Evolutionary conservation across 352 stramenopile species (phyloP).

Genomic region (Phytophthora macrochlamydospora): DNA sequence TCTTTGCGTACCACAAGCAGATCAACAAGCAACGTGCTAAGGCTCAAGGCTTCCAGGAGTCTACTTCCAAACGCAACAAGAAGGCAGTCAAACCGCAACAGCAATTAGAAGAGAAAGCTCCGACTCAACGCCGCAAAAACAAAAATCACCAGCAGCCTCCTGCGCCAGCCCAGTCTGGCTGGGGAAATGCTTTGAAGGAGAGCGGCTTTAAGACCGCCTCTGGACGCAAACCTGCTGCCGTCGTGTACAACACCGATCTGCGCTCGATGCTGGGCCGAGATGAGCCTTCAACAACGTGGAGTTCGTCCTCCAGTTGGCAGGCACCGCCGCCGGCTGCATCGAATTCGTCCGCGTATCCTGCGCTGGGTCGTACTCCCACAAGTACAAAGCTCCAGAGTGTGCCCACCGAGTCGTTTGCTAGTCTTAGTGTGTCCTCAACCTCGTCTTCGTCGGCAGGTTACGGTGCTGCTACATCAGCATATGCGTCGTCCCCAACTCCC

Average conservation of each 20-base stretch:
- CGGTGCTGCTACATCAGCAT: conserved; percentile 29
- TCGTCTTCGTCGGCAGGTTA: conserved; percentile 41
- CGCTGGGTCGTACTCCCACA: conserved; percentile 32
- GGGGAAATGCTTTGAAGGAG: conserved; percentile 75
- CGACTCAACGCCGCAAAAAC: conserved; percentile 14
- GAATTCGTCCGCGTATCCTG: conserved; percentile 23
- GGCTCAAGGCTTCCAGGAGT: conserved; percentile 50
- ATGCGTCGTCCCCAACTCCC: conserved; percentile 39
- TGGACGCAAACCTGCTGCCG: conserved; percentile 41
- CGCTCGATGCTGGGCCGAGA: conserved; percentile 48
- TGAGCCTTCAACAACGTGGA: conserved; percentile 50
- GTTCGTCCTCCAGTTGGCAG: conserved; percentile 61
- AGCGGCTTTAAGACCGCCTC: conserved; percentile 43
- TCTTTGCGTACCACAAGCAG: conserved; percentile 69
- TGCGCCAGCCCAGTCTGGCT: conserved; percentile 53
- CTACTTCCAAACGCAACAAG: conserved; percentile 53
- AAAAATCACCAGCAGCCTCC: conserved; percentile 39
- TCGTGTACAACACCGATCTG: conserved; percentile 69
- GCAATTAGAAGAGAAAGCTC: conserved; percentile 25
- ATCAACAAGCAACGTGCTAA: conserved; percentile 41
- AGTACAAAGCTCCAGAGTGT: conserved; percentile 74
- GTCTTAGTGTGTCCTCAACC: conserved; percentile 38
- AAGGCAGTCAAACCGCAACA: conserved; percentile 33
- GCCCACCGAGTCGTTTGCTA: conserved; percentile 54
- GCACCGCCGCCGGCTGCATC: conserved; percentile 25